Conservation (phyloP, 805 yeast species). For the Barnettozyma botsteinii region DNA sequence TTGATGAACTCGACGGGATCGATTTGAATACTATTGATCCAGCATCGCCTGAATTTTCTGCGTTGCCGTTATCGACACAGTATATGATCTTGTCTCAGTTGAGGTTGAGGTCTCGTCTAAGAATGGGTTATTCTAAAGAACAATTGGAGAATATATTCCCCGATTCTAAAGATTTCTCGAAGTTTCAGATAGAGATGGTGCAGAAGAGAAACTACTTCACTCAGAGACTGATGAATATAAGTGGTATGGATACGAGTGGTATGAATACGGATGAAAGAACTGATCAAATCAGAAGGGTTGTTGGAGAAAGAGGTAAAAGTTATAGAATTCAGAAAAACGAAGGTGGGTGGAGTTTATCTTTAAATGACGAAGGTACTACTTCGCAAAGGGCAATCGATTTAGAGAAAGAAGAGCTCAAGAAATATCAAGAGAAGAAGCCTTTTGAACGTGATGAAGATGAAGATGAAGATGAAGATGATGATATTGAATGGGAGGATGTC, state of each 20-base stretch:
- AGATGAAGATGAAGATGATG: conserved; percentile 24
- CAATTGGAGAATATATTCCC: conserved; percentile 81
- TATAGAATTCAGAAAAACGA: conserved; percentile 72
- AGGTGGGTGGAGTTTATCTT: conserved; percentile 78
- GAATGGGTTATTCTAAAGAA: conserved; percentile 94
- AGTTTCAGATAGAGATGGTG: conserved; percentile 89
- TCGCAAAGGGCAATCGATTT: conserved; percentile 43
- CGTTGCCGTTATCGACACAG: conserved; percentile 78
- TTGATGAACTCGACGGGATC: conserved; percentile 61
- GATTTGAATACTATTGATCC: conserved; percentile 78
- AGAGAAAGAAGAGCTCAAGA: conserved; percentile 28
- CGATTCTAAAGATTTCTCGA: conserved; percentile 81
- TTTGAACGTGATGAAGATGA: conserved; percentile 12
- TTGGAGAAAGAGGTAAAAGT: conserved; percentile 75
- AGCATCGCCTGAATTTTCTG: conserved; percentile 66
- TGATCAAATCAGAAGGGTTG: conserved; percentile 46
- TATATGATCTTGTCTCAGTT: conserved; percentile 83
- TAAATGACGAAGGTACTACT: conserved; percentile 38
- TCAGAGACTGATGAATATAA: conserved; percentile 74
- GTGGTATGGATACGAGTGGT: conserved; percentile 59
- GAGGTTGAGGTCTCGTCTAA: conserved; percentile 74
- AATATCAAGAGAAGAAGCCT: conserved; percentile 14
- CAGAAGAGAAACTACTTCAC: conserved; percentile 87
- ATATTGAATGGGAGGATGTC: conserved; percentile 72
- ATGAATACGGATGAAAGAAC: conserved; percentile 29